Conservation (phyloP, 306 rosid genomes). For the Lathyrus sativus region DNA sequence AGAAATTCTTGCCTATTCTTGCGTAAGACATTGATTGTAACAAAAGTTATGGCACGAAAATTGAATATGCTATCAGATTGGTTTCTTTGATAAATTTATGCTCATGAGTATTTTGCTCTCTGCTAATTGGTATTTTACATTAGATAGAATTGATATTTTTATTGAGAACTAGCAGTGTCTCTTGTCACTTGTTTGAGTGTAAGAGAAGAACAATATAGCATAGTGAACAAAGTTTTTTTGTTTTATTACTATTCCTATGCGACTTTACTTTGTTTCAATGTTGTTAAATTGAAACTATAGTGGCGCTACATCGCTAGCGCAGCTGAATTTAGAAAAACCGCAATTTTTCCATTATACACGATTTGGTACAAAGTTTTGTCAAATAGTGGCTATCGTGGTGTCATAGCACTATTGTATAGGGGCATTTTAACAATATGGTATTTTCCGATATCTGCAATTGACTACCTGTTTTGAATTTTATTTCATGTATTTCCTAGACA, state of each 20-base stretch:
- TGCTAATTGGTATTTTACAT: neutral
- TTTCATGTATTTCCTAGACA: constrained; percentile 4
- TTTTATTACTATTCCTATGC: neutral
- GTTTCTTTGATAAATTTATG: neutral
- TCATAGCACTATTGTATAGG: no score
- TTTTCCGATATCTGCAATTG: no score
- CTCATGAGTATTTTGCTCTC: neutral
- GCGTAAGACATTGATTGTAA: neutral
- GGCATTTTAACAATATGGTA: no score
- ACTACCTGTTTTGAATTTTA: neutral
- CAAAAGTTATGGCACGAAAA: neutral
- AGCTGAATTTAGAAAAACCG: no score
- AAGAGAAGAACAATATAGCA: neutral
- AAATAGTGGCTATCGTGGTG: no score
- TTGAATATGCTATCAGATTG: constrained; percentile 3
- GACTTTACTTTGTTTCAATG: neutral
- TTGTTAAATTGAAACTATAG: no score
- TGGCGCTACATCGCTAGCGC: no score
- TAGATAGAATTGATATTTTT: neutral
- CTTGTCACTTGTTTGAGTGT: neutral
- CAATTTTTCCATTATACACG: no score
- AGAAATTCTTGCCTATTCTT: neutral
- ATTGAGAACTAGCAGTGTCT: constrained; percentile 1
- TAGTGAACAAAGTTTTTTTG: neutral
- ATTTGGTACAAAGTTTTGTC: no score